These are phyloP conservation scores for Taiozyma sp. DNA, from an alignment of 1,139 yeast species.

Conservation along the genomic window DNA sequence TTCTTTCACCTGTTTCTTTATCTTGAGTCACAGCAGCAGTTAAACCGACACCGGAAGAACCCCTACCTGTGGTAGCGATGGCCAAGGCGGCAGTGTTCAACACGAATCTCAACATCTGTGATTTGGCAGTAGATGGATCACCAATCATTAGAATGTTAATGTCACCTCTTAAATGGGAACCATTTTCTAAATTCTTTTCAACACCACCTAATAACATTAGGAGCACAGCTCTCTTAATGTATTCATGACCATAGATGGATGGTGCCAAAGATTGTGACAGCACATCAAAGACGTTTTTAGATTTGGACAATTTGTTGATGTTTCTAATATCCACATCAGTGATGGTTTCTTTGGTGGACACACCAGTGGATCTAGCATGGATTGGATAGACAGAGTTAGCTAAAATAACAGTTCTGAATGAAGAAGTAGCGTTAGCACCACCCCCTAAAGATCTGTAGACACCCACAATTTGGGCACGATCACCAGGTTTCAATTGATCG, in stretches of 20 bases:
- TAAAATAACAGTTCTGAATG: slow-evolving; percentile 75
- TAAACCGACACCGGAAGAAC: slow-evolving; percentile 98
- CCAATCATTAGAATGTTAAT: slow-evolving; percentile 96
- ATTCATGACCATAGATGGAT: slow-evolving; percentile 89
- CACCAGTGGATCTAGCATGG: slow-evolving; percentile 86
- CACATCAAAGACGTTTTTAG: slow-evolving; percentile 68
- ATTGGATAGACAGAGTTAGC: slow-evolving; percentile 89
- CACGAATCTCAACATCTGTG: slow-evolving; percentile 91
- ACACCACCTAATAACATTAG: slow-evolving; percentile 92
- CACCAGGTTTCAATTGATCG: slow-evolving; percentile 93
- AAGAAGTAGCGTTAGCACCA: slow-evolving; percentile 57
- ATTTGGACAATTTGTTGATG: slow-evolving; percentile 72
- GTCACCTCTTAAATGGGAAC: slow-evolving; percentile 97
- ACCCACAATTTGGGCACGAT: slow-evolving; percentile 91
- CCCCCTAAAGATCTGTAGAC: slow-evolving; percentile 92
- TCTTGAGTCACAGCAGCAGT: slow-evolving; percentile 98
- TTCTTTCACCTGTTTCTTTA: slow-evolving; percentile 94
- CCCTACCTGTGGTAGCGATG: slow-evolving; percentile 98
- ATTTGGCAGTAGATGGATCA: slow-evolving; percentile 98
- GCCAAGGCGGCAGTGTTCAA: slow-evolving; percentile 93
- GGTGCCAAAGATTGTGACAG: slow-evolving; percentile 91
- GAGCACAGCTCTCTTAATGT: slow-evolving; percentile 86
- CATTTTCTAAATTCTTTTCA: slow-evolving; percentile 91
- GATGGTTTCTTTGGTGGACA: slow-evolving; percentile 68
- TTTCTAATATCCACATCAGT: slow-evolving; percentile 84